Conservation (phyloP, 75 land plant species). For the Chamaecyparis obtusa region DNA sequence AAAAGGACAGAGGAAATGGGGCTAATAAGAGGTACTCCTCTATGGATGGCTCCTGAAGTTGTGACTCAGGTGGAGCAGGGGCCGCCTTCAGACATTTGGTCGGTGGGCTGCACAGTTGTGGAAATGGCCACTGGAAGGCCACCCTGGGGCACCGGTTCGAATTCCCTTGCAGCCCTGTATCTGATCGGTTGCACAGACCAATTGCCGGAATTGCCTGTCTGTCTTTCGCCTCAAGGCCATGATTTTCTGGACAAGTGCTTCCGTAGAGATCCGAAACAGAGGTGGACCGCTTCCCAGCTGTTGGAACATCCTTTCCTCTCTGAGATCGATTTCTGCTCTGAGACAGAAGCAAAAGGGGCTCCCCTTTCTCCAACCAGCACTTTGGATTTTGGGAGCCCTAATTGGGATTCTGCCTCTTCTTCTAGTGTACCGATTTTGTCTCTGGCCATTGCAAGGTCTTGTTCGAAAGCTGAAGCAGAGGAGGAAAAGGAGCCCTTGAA, state of each 20-base stretch:
- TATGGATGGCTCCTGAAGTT: no score
- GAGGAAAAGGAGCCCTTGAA: not conserved
- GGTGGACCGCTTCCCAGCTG: conserved; percentile 26
- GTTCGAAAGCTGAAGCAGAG: not conserved
- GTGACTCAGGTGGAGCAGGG: no score
- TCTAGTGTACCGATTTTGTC: not conserved
- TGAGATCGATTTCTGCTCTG: not conserved
- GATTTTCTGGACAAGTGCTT: conserved; percentile 40
- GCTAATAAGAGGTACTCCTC: conserved; percentile 24
- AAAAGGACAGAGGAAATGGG: conserved; percentile 7
- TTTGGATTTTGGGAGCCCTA: not conserved
- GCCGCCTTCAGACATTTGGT: no score
- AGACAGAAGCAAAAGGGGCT: not conserved
- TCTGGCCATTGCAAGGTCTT: not conserved
- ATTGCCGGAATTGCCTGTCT: conserved; percentile 13
- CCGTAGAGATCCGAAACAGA: conserved; percentile 21
- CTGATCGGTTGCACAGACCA: no score
- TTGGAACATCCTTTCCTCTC: not conserved
- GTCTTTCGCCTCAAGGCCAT: conserved; percentile 22
- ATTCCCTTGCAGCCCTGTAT: no score
- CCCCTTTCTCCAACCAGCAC: not conserved
- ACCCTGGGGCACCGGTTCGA: no score
- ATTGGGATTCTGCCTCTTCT: not conserved
- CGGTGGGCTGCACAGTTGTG: no score
- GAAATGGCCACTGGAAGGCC: no score